Base-by-base conservation (phyloP, 306 rosid species). In the Rubus idaeus region DNA sequence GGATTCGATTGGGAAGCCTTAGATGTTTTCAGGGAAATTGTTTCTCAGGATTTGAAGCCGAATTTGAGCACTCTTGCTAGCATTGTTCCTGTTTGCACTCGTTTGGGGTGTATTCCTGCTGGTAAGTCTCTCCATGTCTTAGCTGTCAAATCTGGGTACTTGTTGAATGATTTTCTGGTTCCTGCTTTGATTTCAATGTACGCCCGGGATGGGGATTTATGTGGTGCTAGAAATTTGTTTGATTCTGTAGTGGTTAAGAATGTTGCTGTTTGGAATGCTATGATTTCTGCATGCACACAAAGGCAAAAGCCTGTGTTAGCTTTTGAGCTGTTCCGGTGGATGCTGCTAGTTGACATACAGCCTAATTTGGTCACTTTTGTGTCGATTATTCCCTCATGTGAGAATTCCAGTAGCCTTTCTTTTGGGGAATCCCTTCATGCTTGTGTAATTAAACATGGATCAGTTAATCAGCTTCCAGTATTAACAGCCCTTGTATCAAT, bases 111-210 rank as follows among this genome's bases (percentile, higher is more conserved):
- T 66, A 23, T 60, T 20, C 6, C 11, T 73, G 46, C 60, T 3
- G 87, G 84, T 46, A 77, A 77, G 73, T 80, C 79, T 53, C 49
- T 80, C 10, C 87, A 84, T 46, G 75, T 79, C 41, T 77, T 80
- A 21, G 74, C 84, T 60, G 71, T 80, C 16, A 84, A 80, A 69
- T 80, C 45, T 51, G 87, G 82, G 52, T 76, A 51, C 68, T 53
- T 76, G 30, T 55, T 20, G 26, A 71, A 20, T 65, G 73, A 23
- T 57, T 80, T 84, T 77, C 50, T 84, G 10, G 76, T 76, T 55
- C 82, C 87, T 17, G 79, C 87, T 68, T 69, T 84, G 3, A 45
- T 84, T 52, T 84, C 87, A n/a, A 73, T 84, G 87, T 80, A 80
- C 18, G 74, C 79, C 3, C 52, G 84, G 40, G 79, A 60, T 53